Conservation (phyloP, 257 asterid genomes). For the Euphrasia confusa region DNA sequence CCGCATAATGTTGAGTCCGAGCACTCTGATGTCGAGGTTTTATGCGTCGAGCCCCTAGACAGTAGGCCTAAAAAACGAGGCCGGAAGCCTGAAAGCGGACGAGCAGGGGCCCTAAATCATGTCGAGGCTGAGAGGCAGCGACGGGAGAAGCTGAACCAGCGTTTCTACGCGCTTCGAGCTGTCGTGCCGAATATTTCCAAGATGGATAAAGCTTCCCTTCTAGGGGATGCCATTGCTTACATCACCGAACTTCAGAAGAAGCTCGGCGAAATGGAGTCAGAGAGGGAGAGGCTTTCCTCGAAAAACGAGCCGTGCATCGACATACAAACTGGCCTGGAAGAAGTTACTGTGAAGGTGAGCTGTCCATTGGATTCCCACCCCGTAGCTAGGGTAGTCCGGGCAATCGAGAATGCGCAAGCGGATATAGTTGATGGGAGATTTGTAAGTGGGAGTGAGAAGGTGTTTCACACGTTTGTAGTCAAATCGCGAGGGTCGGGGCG, state of each 20-base stretch:
- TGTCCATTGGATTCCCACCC: conserved; percentile 64
- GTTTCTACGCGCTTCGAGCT: conserved; percentile 81
- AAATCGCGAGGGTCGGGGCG: conserved; percentile 51
- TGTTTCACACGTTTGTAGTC: conserved; percentile 63
- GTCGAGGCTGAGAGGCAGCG: conserved; percentile 95
- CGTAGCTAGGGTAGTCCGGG: conserved; percentile 42
- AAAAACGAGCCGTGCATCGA: conserved; percentile 31
- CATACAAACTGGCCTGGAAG: conserved; percentile 39
- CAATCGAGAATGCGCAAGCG: conserved; percentile 49
- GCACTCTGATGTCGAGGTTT: conserved; percentile 57
- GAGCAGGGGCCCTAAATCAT: conserved; percentile 85
- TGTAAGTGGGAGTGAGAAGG: conserved; percentile 48
- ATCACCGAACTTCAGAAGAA: conserved; percentile 77
- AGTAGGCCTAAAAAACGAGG: conserved; percentile 85
- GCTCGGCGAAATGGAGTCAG: conserved; percentile 23
- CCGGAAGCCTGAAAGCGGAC: conserved; percentile 83
- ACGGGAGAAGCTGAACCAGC: conserved; percentile 83
- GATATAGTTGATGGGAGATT: conserved; percentile 55
- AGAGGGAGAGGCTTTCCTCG: conserved; percentile 3
- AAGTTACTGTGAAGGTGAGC: conserved; percentile 50
- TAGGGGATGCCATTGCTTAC: conserved; percentile 93
- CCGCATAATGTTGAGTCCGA: conserved; percentile 50
- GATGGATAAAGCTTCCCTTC: conserved; percentile 93
- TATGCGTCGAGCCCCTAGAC: conserved; percentile 38
- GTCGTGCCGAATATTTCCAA: conserved; percentile 88